phyloP scores from a whole-genome alignment of 306 rosid species.

The Castanea crenata region DNA sequence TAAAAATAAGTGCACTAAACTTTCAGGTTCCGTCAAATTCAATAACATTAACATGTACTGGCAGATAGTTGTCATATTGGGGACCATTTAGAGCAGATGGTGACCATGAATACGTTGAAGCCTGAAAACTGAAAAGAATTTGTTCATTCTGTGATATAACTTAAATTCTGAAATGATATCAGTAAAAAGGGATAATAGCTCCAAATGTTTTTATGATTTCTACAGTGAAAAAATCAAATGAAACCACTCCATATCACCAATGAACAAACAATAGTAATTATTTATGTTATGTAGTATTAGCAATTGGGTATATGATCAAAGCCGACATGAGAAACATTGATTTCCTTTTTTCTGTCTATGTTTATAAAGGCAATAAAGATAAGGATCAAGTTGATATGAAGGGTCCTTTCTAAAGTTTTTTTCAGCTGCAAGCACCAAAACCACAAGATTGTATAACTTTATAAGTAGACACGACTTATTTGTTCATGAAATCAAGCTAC shows the following conservation, averaged over 20 bases:
- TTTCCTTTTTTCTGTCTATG: background rate
- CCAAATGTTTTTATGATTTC: background rate
- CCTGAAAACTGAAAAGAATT: too few relatives aligned
- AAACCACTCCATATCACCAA: background rate
- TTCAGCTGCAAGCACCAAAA: slow-evolving; percentile 14
- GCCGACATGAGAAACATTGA: background rate
- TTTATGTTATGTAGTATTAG: too few relatives aligned
- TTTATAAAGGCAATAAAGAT: background rate
- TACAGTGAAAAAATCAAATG: background rate
- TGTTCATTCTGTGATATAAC: too few relatives aligned
- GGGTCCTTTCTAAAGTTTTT: slow-evolving; percentile 25
- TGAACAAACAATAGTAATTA: background rate
- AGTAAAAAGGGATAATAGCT: background rate
- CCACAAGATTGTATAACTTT: slow-evolving; percentile 34
- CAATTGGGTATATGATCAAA: background rate
- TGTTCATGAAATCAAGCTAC: background rate
- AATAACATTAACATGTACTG: too few relatives aligned
- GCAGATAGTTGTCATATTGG: too few relatives aligned
- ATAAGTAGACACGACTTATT: slow-evolving; percentile 6
- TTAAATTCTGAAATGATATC: background rate
- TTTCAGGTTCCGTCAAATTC: too few relatives aligned
- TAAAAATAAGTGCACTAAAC: too few relatives aligned
- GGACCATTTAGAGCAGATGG: too few relatives aligned
- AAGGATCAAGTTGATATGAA: slow-evolving; percentile 10
- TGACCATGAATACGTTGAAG: too few relatives aligned